Percentiles rank a stretch among this genome's conserved stretches.
These are phyloP conservation scores for Heritiera littoralis DNA, from an alignment of 345 rosid species.

Conservation along the genomic window DNA sequence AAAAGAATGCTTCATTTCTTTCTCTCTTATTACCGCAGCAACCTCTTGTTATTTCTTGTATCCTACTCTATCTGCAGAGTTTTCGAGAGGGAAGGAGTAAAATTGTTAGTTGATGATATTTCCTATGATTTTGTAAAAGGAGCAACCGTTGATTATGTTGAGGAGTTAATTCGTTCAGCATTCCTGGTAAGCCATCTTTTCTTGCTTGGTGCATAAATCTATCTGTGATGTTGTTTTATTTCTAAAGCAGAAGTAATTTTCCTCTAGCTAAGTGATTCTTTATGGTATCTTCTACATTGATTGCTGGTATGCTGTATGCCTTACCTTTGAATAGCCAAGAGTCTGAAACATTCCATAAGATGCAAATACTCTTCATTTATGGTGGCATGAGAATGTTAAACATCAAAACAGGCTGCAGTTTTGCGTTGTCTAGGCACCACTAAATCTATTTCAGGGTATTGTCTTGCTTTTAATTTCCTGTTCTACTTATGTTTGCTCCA, in stretches of 20 bases:
- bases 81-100: conserved; percentile 73
- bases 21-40: conserved; percentile 4
- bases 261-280: neutral
- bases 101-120: conserved; percentile 71
- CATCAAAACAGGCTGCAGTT: neutral
- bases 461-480: neutral
- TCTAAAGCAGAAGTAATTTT: conserved; percentile 4
- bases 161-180: conserved; percentile 93
- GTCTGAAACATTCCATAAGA: neutral
- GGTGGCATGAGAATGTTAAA: neutral
- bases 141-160: conserved; percentile 86
- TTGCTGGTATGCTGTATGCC: neutral
- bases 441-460: neutral
- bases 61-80: conserved; percentile 41
- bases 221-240: neutral
- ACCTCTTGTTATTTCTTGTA: neutral
- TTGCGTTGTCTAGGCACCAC: neutral
- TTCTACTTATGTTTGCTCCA: neutral
- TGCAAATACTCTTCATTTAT: neutral
- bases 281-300: neutral
- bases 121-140: conserved; percentile 96
- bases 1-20: neutral
- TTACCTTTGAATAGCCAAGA: neutral
- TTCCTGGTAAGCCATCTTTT: conserved; percentile 53
- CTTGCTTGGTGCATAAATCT: neutral